Base-by-base conservation (phyloP, 345 rosid species). In the Limnanthes douglasii region DNA sequence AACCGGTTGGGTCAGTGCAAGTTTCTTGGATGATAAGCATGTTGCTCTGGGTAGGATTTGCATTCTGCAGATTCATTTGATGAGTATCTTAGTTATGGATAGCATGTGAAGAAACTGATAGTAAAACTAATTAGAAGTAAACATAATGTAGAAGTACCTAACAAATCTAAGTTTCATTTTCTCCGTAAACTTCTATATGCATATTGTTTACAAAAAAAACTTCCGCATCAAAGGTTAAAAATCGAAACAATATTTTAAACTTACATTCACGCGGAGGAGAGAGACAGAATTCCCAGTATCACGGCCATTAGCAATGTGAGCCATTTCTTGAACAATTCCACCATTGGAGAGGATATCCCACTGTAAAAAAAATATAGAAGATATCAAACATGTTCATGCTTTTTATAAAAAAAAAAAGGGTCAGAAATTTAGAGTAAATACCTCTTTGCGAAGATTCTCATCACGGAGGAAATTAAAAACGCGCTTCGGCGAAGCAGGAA, bases 271-370 rank as follows among this genome's bases (percentile, higher is more conserved):
- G 32, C 68, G 65, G 20, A 81, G 81, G 10, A 92, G 55, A 19
- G 93, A 62, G 6, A 76, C 96, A 37, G 79, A 68, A 52, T 85
- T 85, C 60, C 93, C 86, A 3, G 65, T 64, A 19, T 85, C 93
- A 34, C 74, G 58, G 12, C 95, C 99, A 60, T 73, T 92, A 5
- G 78, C 71, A 27, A 92, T 75, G 31, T 81, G 77, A n/a, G 84
- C 58, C 66, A 92, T 63, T 69, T 78, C 90, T 37, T 75, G 72
- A 15, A 74, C 75, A 28, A 32, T 44, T 27, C 81, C 90, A 10
- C 75, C 77, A 40, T 41, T 64, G 6, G 83, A 69, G 22, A 85
- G 69, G 55, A 85, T 78, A 60, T 92, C 99, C 99, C 99, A 85
- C 96, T 92, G 75, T 22, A 61, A 12, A 21, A 21, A 9, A 20